Conservation (phyloP, 2,329 filamentous ascomycete genomes). For the Penicillium palitans region DNA sequence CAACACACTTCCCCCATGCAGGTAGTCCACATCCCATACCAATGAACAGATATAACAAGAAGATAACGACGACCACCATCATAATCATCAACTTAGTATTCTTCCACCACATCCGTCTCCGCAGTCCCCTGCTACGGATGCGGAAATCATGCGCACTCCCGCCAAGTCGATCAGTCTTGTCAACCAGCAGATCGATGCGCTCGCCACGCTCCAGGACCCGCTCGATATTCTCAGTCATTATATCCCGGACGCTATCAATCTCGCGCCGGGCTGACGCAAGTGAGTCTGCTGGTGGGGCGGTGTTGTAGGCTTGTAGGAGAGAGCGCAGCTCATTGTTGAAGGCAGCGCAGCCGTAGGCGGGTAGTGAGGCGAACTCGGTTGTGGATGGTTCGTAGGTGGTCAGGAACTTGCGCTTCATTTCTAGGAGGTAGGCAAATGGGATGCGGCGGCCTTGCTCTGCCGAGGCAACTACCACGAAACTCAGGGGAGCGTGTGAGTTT, state of each 20-base stretch:
- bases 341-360: conserved; percentile 83
- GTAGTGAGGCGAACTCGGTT: conserved; percentile 74
- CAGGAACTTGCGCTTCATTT: conserved; percentile 87
- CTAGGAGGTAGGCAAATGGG: conserved; percentile 87
- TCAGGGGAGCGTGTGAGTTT: conserved; percentile 74
- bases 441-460: conserved; percentile 79
- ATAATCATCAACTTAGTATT: conserved; percentile 93
- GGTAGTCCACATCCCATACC: conserved; percentile 72
- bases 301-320: conserved; percentile 82
- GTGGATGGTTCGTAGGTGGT: conserved; percentile 63
- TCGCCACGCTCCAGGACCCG: conserved; percentile 85
- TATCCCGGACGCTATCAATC: conserved; percentile 87
- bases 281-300: conserved; percentile 75
- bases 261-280: conserved; percentile 80
- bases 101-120: conserved; percentile 99
- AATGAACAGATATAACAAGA: conserved; percentile 69
- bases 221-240: conserved; percentile 97
- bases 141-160: conserved; percentile 88
- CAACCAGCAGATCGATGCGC: conserved; percentile 87
- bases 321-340: conserved; percentile 79
- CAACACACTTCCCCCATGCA: conserved; percentile 49
- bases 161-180: conserved; percentile 92
- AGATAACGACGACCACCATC: conserved; percentile 67
- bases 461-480: conserved; percentile 87
- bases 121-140: conserved; percentile 78